Conservation (phyloP, 1,139 yeast species). For the Nematodospora anomalae region DNA sequence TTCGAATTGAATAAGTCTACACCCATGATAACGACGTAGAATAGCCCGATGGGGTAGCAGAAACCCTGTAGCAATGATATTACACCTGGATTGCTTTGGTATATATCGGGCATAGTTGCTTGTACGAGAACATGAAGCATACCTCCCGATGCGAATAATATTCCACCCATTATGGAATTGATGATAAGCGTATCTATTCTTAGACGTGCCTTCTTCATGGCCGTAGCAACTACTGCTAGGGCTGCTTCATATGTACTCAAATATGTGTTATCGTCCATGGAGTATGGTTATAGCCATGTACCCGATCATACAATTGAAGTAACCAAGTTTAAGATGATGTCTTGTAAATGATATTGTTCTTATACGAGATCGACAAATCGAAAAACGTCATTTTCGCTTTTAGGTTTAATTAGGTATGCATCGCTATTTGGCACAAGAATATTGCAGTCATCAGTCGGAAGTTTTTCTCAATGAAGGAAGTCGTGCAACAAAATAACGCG, state of each 20-base stretch:
- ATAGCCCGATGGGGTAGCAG: conserved; percentile 66
- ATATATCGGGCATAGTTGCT: conserved; percentile 47
- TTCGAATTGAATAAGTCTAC: conserved; percentile 74
- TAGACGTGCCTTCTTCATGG: conserved; percentile 76
- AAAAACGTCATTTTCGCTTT: too few relatives aligned
- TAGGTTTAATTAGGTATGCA: too few relatives aligned
- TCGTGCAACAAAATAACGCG: neutral
- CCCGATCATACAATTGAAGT: neutral
- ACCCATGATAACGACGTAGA: conserved; percentile 72
- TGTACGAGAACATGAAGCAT: conserved; percentile 62
- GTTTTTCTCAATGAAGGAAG: too few relatives aligned
- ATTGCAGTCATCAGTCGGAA: too few relatives aligned
- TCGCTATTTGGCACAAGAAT: too few relatives aligned
- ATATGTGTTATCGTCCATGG: conserved; percentile 51
- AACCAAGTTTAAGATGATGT: too few relatives aligned
- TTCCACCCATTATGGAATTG: conserved; percentile 70
- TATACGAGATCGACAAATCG: too few relatives aligned
- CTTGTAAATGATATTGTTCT: too few relatives aligned
- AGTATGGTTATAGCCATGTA: neutral
- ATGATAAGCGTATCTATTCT: conserved; percentile 55
- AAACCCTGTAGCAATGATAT: conserved; percentile 55
- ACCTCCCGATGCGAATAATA: conserved; percentile 70
- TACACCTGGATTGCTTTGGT: conserved; percentile 51
- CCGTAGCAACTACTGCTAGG: conserved; percentile 75
- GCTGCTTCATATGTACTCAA: conserved; percentile 79